phyloP scores from a whole-genome alignment of 2,329 filamentous ascomycete species.

The Zymoseptoria pseudotritici region DNA sequence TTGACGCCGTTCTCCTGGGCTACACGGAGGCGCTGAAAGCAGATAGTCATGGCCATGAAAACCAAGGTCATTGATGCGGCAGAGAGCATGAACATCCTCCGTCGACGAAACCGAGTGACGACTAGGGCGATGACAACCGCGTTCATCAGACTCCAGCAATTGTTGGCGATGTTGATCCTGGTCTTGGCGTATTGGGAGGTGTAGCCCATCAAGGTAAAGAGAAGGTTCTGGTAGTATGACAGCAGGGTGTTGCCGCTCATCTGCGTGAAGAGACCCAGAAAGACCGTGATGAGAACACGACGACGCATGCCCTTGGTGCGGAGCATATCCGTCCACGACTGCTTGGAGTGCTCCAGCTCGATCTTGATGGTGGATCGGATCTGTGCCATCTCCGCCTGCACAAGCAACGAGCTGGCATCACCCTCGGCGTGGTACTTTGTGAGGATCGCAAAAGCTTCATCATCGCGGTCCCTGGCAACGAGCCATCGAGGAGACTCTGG shows the following conservation, averaged over 20 bases:
- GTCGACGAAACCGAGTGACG: conserved; percentile 36
- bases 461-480: conserved; percentile 5
- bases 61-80: conserved; percentile 38
- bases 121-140: conserved; percentile 33
- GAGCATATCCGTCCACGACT: conserved; percentile 21
- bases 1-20: conserved; percentile 22
- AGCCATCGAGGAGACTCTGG: conserved; percentile 15
- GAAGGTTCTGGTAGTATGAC: conserved; percentile 24
- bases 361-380: conserved; percentile 51
- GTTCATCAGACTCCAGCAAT: conserved; percentile 34
- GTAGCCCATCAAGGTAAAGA: conserved; percentile 34
- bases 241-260: conserved; percentile 36
- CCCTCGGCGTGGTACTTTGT: conserved; percentile 60
- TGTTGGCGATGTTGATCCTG: conserved; percentile 33
- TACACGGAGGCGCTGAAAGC: conserved; percentile 32
- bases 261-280: conserved; percentile 32
- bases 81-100: conserved; percentile 37
- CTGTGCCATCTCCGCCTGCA: conserved; percentile 58
- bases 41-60: conserved; percentile 36
- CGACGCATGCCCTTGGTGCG: conserved; percentile 25
- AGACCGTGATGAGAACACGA: conserved; percentile 31
- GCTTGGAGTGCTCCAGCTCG: conserved; percentile 44
- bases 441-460: conserved; percentile 32
- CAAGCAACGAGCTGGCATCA: conserved; percentile 50
- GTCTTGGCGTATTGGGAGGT: conserved; percentile 29